phyloP scores from a whole-genome alignment of 495 filamentous ascomycete species.

The Achaetomiella virescens region DNA sequence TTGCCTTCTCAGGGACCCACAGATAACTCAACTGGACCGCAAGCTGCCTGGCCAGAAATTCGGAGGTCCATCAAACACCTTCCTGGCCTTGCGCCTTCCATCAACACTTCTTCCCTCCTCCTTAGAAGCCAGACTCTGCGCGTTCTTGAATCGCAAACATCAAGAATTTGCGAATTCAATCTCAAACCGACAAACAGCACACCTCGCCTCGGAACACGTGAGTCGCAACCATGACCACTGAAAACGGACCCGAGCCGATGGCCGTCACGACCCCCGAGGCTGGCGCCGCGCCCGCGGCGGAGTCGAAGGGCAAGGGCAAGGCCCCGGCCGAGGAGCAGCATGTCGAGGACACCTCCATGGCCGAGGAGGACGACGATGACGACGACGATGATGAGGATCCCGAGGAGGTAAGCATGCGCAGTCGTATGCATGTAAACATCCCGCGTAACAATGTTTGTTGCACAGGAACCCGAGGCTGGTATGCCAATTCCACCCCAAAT shows the following conservation, averaged over 20 bases:
- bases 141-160: background rate
- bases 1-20: conserved; percentile 15
- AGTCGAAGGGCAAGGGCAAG: conserved; percentile 51
- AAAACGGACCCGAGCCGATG: conserved; percentile 31
- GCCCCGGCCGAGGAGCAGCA: conserved; percentile 43
- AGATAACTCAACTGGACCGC: conserved; percentile 9
- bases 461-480: conserved; percentile 41
- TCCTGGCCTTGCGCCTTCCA: conserved; percentile 10
- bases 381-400: conserved; percentile 58
- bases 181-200: background rate
- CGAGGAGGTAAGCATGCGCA: conserved; percentile 49
- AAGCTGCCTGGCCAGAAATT: conserved; percentile 10
- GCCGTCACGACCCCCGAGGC: conserved; percentile 27
- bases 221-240: conserved; percentile 31
- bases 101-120: conserved; percentile 9
- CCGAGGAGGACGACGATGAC: conserved; percentile 57
- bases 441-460: conserved; percentile 17
- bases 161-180: background rate
- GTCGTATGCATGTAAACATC: conserved; percentile 1
- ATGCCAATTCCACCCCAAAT: conserved; percentile 11
- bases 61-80: conserved; percentile 11
- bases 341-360: conserved; percentile 56
- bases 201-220: background rate
- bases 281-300: conserved; percentile 24
- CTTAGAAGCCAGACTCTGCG: background rate